Evolutionary conservation across 2,329 filamentous ascomycete species (phyloP).

Genomic region (Aspergillus quadricinctus): DNA sequence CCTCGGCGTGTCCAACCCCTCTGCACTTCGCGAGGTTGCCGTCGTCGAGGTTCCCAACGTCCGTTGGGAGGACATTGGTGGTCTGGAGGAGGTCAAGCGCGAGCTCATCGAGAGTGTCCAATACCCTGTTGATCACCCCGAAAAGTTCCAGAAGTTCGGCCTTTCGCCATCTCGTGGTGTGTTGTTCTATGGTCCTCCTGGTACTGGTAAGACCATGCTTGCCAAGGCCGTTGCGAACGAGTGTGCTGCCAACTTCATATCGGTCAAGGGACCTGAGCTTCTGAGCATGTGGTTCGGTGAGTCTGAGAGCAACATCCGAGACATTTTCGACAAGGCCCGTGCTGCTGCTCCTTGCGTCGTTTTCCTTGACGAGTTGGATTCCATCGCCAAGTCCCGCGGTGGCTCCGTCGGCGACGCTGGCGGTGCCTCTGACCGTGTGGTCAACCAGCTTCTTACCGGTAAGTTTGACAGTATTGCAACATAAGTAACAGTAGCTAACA

Average conservation of each 20-base stretch:
- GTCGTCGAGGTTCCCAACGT: conserved; percentile 99
- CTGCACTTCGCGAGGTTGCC: conserved; percentile 94
- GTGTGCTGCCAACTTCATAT: conserved; percentile 99
- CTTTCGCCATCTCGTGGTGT: conserved; percentile 97
- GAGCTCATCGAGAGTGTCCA: conserved; percentile 98
- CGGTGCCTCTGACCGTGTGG: conserved; percentile 97
- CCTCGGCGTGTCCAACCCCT: conserved; percentile 96
- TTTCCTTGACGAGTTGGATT: conserved; percentile 97
- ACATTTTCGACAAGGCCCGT: conserved; percentile 99
- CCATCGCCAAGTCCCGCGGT: conserved; percentile 98
- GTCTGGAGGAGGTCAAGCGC: conserved; percentile 96
- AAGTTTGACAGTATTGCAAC: conserved; percentile 39
- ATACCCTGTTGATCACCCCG: conserved; percentile 98
- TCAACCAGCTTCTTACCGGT: conserved; percentile 98
- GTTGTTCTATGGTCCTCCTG: conserved; percentile 95
- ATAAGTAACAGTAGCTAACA: conserved; percentile 39
- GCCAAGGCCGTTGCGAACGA: conserved; percentile 99
- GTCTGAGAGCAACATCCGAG: conserved; percentile 98
- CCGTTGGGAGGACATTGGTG: conserved; percentile 99
- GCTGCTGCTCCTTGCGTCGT: conserved; percentile 97
- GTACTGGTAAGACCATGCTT: conserved; percentile 99
- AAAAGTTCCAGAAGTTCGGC: conserved; percentile 99
- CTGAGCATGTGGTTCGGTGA: conserved; percentile 99
- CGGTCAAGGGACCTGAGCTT: conserved; percentile 95
- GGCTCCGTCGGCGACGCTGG: conserved; percentile 94